Conservation (phyloP, 805 yeast genomes). For the Schwanniomyces pseudopolymorphus region DNA sequence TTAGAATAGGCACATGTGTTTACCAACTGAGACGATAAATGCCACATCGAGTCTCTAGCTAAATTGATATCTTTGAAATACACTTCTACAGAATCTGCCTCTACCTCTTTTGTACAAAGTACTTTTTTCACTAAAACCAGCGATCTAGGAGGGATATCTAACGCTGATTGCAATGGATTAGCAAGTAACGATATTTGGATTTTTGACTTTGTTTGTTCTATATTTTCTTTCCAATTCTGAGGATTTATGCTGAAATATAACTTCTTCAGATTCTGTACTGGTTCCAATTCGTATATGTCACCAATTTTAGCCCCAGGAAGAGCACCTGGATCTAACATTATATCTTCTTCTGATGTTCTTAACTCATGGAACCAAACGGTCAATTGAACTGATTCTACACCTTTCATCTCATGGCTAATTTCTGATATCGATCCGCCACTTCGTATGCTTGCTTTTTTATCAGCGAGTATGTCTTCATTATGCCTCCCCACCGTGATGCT, state of each 20-base stretch:
- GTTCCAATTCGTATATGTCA: constrained; percentile 68
- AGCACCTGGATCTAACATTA: constrained; percentile 58
- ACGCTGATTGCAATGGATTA: constrained; percentile 55
- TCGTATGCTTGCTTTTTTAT: constrained; percentile 2
- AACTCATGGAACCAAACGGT: constrained; percentile 70
- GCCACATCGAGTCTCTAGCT: constrained; percentile 94
- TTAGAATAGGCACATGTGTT: constrained; percentile 65
- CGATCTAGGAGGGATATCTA: constrained; percentile 69
- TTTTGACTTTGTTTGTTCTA: constrained; percentile 15
- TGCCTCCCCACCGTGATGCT: background rate
- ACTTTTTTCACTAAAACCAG: constrained; percentile 55
- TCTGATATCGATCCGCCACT: constrained; percentile 2
- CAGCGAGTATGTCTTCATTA: background rate
- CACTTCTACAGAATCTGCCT: constrained; percentile 80
- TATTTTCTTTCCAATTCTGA: constrained; percentile 2
- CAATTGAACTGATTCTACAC: constrained; percentile 36
- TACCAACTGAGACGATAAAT: constrained; percentile 59
- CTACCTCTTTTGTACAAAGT: constrained; percentile 47
- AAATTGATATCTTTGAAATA: constrained; percentile 76
- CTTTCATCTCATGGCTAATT: constrained; percentile 3
- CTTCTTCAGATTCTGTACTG: constrained; percentile 31
- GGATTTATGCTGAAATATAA: constrained; percentile 3
- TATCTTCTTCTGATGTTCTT: constrained; percentile 55
- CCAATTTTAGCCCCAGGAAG: constrained; percentile 71
- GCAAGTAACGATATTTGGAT: constrained; percentile 56